Base-by-base conservation (phyloP, 345 rosid species). In the Anastatica hierochuntica region DNA sequence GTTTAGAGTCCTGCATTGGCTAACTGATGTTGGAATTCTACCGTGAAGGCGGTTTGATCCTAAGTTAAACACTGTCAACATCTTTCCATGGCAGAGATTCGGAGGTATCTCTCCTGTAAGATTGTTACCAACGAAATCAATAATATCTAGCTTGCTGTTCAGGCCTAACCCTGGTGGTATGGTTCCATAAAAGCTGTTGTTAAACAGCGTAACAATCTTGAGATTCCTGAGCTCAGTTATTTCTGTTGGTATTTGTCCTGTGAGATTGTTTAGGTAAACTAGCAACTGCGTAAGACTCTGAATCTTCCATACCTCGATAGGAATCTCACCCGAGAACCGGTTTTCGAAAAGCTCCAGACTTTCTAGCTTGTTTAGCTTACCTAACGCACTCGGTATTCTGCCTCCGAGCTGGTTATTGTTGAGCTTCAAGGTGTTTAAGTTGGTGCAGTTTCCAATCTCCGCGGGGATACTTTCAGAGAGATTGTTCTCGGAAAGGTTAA, bases 101-200 rank as follows among this genome's bases (percentile, higher is more conserved):
- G 79, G 80, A 0, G 94, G 96, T 27, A 87, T 68, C 26, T 59
- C 64, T 31, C 96, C 94, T 2, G 68, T 75, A 73, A 84, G 77
- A 20, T 56, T 75, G 56, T 87, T 87, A 37, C 67, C 69, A 16
- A 64, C 73, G 56, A 87, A 75, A 53, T 87, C 96, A 37, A 87
- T 43, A 72, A 63, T 60, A 69, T 55, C 37, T 48, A 87, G 49
- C 58, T 77, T 78, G 69, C 82, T 75, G 70, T 84, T 80, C 52
- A 80, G 60, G 20, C 97, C 97, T 60, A 88, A 67, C 49, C 53
- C 63, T 3, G 51, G 75, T 39, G 95, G 87, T 62, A 88, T 76
- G 38, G 16, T 64, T 39, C 97, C 97, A 14, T 30, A 69, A 47
- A 84, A 80, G 14, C 53, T 73, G 58, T 88, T 82, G 43, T 73